Evolutionary conservation across 306 rosid genomes (phyloP).

Genomic region (Cicer cuneatum): DNA sequence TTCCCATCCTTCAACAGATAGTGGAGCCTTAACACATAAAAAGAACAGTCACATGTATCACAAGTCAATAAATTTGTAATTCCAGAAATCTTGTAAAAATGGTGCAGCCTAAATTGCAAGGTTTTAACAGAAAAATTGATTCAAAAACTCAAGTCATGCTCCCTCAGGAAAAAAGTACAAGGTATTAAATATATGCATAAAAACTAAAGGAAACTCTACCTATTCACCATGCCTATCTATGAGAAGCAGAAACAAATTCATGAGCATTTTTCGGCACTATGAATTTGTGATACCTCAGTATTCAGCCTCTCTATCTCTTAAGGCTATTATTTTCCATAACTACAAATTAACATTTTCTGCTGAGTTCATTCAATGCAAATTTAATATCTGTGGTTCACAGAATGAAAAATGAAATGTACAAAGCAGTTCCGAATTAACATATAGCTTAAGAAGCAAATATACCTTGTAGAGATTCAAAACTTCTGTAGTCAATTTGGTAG

Average conservation of each 20-base stretch:
- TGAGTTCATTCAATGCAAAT: constrained; percentile 5
- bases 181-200: not conserved
- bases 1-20: constrained; percentile 93
- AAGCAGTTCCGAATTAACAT: constrained; percentile 23
- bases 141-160: constrained; percentile 4
- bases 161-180: not conserved
- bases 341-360: not conserved
- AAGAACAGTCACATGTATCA: constrained; percentile 24
- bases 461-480: constrained; percentile 84
- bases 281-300: constrained; percentile 20
- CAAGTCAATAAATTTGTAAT: not conserved
- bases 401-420: constrained; percentile 11
- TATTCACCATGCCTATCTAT: not conserved
- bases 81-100: constrained; percentile 4
- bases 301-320: not conserved
- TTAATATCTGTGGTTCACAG: not conserved
- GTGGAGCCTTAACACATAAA: constrained; percentile 65
- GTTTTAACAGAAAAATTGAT: constrained; percentile 2
- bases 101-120: not conserved
- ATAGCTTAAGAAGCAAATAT: constrained; percentile 30
- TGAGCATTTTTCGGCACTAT: not conserved
- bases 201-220: constrained; percentile 8
- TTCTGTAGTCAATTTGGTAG: constrained; percentile 76
- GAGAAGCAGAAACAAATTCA: constrained; percentile 19
- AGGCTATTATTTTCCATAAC: not conserved